These are phyloP conservation scores for Chrysoporthe austroafricana DNA, from an alignment of 2,329 filamentous ascomycete genomes.

Conservation along the genomic window DNA sequence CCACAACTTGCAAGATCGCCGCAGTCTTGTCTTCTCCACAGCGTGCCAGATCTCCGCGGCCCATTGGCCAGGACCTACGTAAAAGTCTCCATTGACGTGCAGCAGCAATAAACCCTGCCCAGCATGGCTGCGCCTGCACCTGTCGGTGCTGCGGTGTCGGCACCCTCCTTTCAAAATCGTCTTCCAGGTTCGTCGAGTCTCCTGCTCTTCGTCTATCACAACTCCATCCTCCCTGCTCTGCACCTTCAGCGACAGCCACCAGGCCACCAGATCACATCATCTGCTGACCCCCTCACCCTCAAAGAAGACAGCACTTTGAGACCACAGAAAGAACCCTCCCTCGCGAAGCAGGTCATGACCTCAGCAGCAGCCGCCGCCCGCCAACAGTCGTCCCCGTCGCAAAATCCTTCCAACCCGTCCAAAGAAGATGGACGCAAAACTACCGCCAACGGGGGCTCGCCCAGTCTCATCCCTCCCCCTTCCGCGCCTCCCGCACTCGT, in stretches of 20 bases:
- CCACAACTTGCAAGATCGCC: conserved; percentile 12
- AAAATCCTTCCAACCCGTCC: conserved; percentile 36
- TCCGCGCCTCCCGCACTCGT: conserved; percentile 35
- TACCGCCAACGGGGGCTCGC: conserved; percentile 33
- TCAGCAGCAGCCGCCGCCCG: conserved; percentile 39
- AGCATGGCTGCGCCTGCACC: conserved; percentile 18
- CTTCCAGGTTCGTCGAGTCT: conserved; percentile 24
- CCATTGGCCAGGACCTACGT: conserved; percentile 24
- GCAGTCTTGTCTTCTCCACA: conserved; percentile 11
- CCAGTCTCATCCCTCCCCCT: conserved; percentile 30
- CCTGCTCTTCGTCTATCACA: neutral
- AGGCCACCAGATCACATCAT: neutral
- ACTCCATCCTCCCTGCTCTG: neutral
- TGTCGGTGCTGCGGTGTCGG: conserved; percentile 24
- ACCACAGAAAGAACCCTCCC: conserved; percentile 32
- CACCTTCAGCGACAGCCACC: neutral
- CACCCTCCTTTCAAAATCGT: conserved; percentile 20
- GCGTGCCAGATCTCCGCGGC: neutral
- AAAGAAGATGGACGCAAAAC: conserved; percentile 22
- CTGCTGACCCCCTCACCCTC: conserved; percentile 11
- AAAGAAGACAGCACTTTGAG: conserved; percentile 5
- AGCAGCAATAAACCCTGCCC: conserved; percentile 8
- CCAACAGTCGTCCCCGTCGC: conserved; percentile 32
- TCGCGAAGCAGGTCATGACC: conserved; percentile 41
- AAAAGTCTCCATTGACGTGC: conserved; percentile 11